Conservation (phyloP, 2,329 filamentous ascomycete genomes). For the Colletotrichum lentis region DNA sequence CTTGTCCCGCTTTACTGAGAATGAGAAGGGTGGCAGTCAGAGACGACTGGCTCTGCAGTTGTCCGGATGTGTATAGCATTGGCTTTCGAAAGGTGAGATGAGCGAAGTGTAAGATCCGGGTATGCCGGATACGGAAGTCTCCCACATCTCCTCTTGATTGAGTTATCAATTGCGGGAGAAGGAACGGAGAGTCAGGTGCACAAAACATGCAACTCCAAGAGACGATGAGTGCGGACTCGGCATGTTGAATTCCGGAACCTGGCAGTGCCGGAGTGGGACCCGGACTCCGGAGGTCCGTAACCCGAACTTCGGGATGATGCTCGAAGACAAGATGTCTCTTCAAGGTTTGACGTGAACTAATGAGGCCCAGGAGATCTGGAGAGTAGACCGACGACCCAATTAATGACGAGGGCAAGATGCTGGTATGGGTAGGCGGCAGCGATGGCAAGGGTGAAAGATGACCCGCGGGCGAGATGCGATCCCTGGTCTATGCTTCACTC, state of each 20-base stretch:
- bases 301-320: not conserved
- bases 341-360: not conserved
- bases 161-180: not conserved
- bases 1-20: not conserved
- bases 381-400: too few relatives aligned
- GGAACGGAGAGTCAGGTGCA: not conserved
- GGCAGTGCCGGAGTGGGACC: conserved; percentile 1
- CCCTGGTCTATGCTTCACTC: not conserved
- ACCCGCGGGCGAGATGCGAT: too few relatives aligned
- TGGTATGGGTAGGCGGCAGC: not conserved
- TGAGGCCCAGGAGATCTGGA: too few relatives aligned
- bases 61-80: not conserved
- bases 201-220: not conserved
- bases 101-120: conserved; percentile 9
- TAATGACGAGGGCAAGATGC: not conserved
- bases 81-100: conserved; percentile 9
- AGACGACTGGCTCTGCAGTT: not conserved
- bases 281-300: conserved; percentile 19
- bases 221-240: not conserved
- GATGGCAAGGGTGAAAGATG: too few relatives aligned
- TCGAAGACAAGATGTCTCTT: conserved; percentile 3
- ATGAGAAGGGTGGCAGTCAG: too few relatives aligned
- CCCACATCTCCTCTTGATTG: not conserved
- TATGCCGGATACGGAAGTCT: not conserved
- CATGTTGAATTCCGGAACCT: not conserved